Evolutionary conservation across 805 yeast genomes (phyloP), one percentile per base, ranked within the genome.

Genomic region (Candida verbasci): DNA sequence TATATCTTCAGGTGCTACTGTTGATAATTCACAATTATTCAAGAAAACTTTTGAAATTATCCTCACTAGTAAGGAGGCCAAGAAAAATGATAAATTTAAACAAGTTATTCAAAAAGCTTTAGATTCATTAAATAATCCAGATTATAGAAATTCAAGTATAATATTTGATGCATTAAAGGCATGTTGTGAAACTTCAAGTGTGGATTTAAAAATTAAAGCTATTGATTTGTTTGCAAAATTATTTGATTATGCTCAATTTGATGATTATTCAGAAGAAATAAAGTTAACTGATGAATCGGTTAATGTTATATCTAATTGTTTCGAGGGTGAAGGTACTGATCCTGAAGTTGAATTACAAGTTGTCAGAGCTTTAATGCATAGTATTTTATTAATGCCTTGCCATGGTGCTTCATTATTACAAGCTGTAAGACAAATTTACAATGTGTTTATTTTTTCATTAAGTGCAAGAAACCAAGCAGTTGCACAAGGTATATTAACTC

Each of bases 401-500:
- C 98, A 93, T 53, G 97, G 97, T 2, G 85, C 88, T 7, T 78
- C 89, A 1, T 67, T 93, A 35, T 67, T 93, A 43, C 86, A 85
- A 53, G 97, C 97, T 0, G 82, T 94, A 24, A 77, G 97, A 58
- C 96, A 86, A 52, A 86, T 91, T 18, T 93, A 93, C 65, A 89
- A 88, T 55, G 85, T 94, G 18, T 94, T 91, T 52, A 82, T 93
- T 28, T 73, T 86, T 38, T 87, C 97, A 0, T 68, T 84, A 41
- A 79, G 83, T 14, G 78, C 91, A 3, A 68, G 84, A 17, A 91
- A 88, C 54, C 98, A 93, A 61, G 85, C 88, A 1, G 80, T 89
- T 41, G 97, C 98, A 0, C 97, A 94, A 65, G 97, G 96, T 1
- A 83, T 93, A 6, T 70, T 93, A 46, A 86, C 94, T 3, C 99